Evolutionary conservation across 2,329 filamentous ascomycete species (phyloP), one percentile per base, ranked within the genome.

Genomic region (Orbilia oligospora): DNA sequence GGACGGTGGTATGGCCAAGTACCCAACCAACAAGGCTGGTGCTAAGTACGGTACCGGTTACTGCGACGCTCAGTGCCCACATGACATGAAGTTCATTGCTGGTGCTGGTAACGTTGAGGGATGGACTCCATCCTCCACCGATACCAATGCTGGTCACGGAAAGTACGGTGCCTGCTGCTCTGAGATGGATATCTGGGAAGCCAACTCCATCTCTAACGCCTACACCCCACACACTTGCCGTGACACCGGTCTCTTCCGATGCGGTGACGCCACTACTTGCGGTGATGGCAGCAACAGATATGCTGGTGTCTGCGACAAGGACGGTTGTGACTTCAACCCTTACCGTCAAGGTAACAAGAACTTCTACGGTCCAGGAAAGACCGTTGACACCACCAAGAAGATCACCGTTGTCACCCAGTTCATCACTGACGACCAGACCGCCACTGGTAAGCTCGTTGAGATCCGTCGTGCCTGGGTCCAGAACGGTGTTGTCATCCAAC

Each of bases 141-240:
- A 91, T 81, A 80, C 84, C 80, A 89, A 89, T 82, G 85, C 87
- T 38, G 89, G 89, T 71, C 82, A 84, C 24, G 88, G 88, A 46
- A 84, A 84, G 51, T 85, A 87, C 63, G 90, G 90, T 78, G 86
- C 89, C 46, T 91, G 90, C 87, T 92, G 90, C 84, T 85, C 87
- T 51, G 90, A 92, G 84, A 90, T 92, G 87, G 90, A 92, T 81
- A 87, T 90, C 84, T 91, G 90, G 90, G 90, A 92, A 85, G 90
- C 90, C 81, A 92, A 92, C 87, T 87, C 86, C 81, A 87, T 90
- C 82, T 88, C 90, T 20, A 88, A 87, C 16, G 91, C 90, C 66
- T 87, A 87, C 82, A 92, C 91, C 5, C 89, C 91, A 18, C 91
- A 92, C 83, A 87, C 89, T 51, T 92, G 91, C 86, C 85, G 84